Evolutionary conservation across 495 filamentous ascomycete genomes (phyloP), one percentile per base, ranked within the genome.

Genomic region (Saxophila tyrrhenica): DNA sequence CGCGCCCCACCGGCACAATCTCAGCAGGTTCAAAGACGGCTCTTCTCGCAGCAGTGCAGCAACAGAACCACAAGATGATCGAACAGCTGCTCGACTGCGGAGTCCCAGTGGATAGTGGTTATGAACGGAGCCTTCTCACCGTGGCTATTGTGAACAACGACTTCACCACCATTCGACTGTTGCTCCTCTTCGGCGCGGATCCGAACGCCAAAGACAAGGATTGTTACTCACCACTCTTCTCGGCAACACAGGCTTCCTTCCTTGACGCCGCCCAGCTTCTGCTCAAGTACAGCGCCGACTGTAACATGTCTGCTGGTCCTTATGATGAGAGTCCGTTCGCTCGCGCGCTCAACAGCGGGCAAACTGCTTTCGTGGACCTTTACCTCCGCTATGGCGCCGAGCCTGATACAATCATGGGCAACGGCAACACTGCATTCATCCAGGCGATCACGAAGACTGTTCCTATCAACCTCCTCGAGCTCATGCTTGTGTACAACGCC

Each of bases 41-140:
- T 11, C 65, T 69, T 15, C 50, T 70, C 39, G 65, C 57, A 52
- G 73, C 76, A 1, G 61, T 78, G 3, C 67, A 69, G 44, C 59
- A 66, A 8, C 63, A 66, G 16, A 76, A 77, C 49, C 69, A 74
- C 50, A 67, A 72, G 24, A 48, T 72, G 19, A 51, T 78, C 13
- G 75, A 78, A 57, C 74, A 79, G 50, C 61, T 79, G 7, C 65
- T 79, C 13, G 70, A 78, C 39, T 67, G 70, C 41, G 77, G 77
- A 13, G 73, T 73, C 7, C 69, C 74, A 7, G 62, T 75, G 2
- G 69, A 77, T n/a, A 61, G 62, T 25, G 64, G 64, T 0, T n/a
- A 20, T 3, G 57, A 59, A 35, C 25, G 56, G 20, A 59, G 46
- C 39, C 64, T 68, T 2, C 64, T 79, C 19, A 69, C 64, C 39